These are phyloP conservation scores for Aspergillus tanneri DNA, from an alignment of 2,329 filamentous ascomycete genomes.

Conservation along the genomic window DNA sequence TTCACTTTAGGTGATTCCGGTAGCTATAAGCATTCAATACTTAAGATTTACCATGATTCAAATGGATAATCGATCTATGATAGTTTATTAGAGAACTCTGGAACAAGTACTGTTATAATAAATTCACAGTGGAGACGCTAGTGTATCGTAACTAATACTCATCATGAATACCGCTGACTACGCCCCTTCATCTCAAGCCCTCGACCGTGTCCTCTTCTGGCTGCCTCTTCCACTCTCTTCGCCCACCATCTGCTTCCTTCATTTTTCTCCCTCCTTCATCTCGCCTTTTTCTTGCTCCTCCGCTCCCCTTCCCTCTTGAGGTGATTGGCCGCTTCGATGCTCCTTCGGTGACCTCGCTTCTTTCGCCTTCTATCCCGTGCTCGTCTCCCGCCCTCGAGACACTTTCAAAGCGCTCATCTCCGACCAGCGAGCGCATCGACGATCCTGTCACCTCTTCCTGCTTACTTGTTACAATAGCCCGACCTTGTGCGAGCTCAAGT, in stretches of 20 bases:
- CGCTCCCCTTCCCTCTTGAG: slow-evolving; percentile 13
- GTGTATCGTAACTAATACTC: background rate
- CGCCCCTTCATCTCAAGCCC: slow-evolving; percentile 1
- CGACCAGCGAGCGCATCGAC: background rate
- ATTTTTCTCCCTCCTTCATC: slow-evolving; percentile 6
- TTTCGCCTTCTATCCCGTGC: slow-evolving; percentile 11
- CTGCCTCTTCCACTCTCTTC: slow-evolving; percentile 2
- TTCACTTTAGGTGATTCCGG: too few species aligned
- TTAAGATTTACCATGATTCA: too few species aligned
- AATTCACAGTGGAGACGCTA: too few species aligned
- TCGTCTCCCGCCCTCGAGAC: slow-evolving; percentile 7
- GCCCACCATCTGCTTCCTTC: background rate
- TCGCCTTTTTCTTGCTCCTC: slow-evolving; percentile 2
- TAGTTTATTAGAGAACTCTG: too few species aligned
- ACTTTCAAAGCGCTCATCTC: background rate
- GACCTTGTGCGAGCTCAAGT: too few species aligned
- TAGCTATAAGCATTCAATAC: too few species aligned
- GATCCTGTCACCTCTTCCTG: background rate
- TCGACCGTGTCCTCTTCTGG: slow-evolving; percentile 7
- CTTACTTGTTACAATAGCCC: too few species aligned
- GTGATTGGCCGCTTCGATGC: slow-evolving; percentile 20
- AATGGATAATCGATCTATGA: too few species aligned
- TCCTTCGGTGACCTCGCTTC: slow-evolving; percentile 19
- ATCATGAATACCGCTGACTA: background rate
- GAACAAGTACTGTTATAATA: background rate